Percentiles rank a stretch among this genome's conserved stretches.
Evolutionary conservation across 2,329 filamentous ascomycete species (phyloP).

Genomic region (Bimuria novae-zelandiae): DNA sequence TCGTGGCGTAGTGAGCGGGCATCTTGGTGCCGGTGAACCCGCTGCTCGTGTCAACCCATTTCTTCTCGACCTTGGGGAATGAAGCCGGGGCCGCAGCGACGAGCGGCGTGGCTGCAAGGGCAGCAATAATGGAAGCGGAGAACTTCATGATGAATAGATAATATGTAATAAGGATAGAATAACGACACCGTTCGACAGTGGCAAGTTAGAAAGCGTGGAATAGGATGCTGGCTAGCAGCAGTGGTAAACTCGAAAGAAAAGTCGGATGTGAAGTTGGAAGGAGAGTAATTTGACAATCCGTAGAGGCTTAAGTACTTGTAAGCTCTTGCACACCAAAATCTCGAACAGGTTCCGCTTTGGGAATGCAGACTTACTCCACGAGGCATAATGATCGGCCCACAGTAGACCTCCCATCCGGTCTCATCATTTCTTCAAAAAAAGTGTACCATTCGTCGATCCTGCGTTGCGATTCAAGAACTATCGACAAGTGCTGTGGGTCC

Average conservation of each 20-base stretch:
- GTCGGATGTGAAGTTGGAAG: slow-evolving; percentile 5
- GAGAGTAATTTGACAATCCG: too few relatives aligned
- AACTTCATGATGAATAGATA: slow-evolving; percentile 33
- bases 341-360: neutral
- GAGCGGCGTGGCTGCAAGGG: slow-evolving; percentile 30
- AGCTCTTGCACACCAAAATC: neutral
- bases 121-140: slow-evolving; percentile 30
- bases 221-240: slow-evolving; percentile 30
- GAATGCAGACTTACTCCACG: neutral
- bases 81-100: slow-evolving; percentile 32
- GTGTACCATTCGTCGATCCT: too few relatives aligned
- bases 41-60: slow-evolving; percentile 28
- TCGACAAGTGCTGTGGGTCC: neutral
- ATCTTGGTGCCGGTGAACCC: slow-evolving; percentile 20
- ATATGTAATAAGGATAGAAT: slow-evolving; percentile 4
- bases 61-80: slow-evolving; percentile 23
- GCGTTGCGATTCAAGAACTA: neutral
- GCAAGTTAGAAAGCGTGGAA: slow-evolving; percentile 14
- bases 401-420: too few relatives aligned
- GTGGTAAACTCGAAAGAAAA: slow-evolving; percentile 13
- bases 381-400: too few relatives aligned
- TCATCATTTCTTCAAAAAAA: too few relatives aligned
- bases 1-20: slow-evolving; percentile 31
- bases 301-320: neutral
- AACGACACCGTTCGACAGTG: slow-evolving; percentile 34